phyloP scores from a whole-genome alignment of 2,329 filamentous ascomycete genomes.

The Pochonia chlamydosporia region DNA sequence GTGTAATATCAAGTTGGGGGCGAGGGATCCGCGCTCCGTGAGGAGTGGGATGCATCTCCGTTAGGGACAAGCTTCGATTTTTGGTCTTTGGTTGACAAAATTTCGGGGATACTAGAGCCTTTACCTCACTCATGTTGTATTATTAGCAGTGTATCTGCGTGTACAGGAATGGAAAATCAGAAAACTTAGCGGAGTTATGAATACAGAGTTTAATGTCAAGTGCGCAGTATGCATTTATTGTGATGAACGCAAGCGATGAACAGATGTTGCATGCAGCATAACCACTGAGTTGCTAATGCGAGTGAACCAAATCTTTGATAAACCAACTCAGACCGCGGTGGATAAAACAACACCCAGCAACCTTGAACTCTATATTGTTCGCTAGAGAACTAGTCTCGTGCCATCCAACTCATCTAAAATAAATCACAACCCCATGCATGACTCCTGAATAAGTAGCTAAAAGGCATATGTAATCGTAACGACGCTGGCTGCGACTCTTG shows the following conservation, averaged over 20 bases:
- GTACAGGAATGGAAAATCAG: slow-evolving; percentile 3
- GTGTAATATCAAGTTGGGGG: background rate
- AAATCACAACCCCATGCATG: background rate
- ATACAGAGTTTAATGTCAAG: background rate
- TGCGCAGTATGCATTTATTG: too few species aligned
- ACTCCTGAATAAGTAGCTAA: background rate
- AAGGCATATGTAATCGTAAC: background rate
- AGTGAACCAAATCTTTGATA: too few species aligned
- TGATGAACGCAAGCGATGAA: too few species aligned
- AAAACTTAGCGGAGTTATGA: slow-evolving; percentile 1
- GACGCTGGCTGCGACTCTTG: background rate
- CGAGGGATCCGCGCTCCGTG: too few species aligned
- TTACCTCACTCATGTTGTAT: slow-evolving; percentile 7
- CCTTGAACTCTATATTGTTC: background rate
- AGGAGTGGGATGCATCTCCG: too few species aligned
- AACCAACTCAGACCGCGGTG: too few species aligned
- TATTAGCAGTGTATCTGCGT: slow-evolving; percentile 8
- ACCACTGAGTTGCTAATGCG: too few species aligned
- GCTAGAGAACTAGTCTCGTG: background rate
- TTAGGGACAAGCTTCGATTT: too few species aligned
- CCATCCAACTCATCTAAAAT: background rate
- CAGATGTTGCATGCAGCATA: too few species aligned
- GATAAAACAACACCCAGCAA: too few species aligned
- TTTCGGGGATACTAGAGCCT: background rate
- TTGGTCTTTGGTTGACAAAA: too few species aligned